Base-by-base conservation (phyloP, 352 stramenopile genomes). In the Globisporangium viniferum region DNA sequence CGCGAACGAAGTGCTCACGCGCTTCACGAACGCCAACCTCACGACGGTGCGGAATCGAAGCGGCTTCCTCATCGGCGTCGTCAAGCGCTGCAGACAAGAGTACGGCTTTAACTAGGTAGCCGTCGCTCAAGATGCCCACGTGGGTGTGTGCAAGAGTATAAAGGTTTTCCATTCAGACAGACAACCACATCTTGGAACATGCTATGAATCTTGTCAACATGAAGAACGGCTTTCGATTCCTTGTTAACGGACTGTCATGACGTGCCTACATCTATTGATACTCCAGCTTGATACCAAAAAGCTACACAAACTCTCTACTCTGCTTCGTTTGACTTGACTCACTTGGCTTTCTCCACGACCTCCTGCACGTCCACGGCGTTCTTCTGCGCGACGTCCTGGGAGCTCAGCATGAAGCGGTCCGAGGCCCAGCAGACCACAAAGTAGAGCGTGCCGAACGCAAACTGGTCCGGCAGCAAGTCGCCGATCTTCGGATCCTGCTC, bases 351-450 rank as follows among this genome's bases (percentile, higher is more conserved):
- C 75, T 54, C 56, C 20, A 90, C 66, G 48, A 92, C 76, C 15
- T 79, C 73, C 48, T 86, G 75, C 58, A 94, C 76, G 39, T 88
- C 84, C 2, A 84, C 59, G 12, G 85, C 82, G 14, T 75, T 89
- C 64, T 89, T 74, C 76, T 92, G 84, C 36, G 87, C 87, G 15
- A 79, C 65, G 55, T 79, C 73, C 54, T 88, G 75, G 20, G 82
- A 86, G 67, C 84, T 80, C 63, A 94, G 73, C 87, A 94, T 94
- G 72, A 84, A 94, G 59, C 87, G 84, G 70, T 94, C 87, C 48
- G 87, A 86, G 53, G 73, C 71, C 87, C 87, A 94, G 69, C 80
- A 91, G 36, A 94, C 74, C 10, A 80, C 48, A 49, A 94, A 94
- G 73, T 91, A 93, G 64, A 93, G 75, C 33, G 81, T 69, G 18